Evolutionary conservation across 441 rosid species (phyloP).

Genomic region (Populus trichocarpa): DNA sequence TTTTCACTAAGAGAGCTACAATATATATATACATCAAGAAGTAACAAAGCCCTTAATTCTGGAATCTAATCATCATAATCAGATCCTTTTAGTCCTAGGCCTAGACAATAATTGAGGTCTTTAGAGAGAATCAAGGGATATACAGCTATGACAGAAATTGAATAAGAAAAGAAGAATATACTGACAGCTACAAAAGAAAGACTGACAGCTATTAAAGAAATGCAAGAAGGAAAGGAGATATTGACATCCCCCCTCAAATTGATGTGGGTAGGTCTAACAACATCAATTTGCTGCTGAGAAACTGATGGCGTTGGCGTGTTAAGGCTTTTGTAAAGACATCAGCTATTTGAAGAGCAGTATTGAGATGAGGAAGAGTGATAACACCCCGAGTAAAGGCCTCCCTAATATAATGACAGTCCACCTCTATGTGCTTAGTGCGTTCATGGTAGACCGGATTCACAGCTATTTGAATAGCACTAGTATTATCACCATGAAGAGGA

Average conservation of each 20-base stretch:
- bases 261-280: neutral
- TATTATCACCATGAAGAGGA: neutral
- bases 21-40: neutral
- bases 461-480: neutral
- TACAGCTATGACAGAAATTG: neutral
- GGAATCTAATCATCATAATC: neutral
- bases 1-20: neutral
- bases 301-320: neutral
- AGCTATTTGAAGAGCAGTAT: neutral
- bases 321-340: neutral
- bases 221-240: too few relatives aligned
- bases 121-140: neutral
- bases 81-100: neutral
- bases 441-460: neutral
- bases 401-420: neutral
- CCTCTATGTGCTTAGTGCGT: neutral
- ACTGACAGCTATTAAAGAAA: too few relatives aligned
- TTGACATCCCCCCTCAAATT: constrained; percentile 1
- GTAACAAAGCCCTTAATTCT: neutral
- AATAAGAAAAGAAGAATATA: neutral
- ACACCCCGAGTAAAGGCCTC: neutral
- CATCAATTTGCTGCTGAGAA: neutral
- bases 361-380: constrained; percentile 3
- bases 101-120: neutral
- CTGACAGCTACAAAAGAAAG: too few relatives aligned